Base-by-base conservation (phyloP, 805 yeast species). In the Schizosaccharomyces octosporus region DNA sequence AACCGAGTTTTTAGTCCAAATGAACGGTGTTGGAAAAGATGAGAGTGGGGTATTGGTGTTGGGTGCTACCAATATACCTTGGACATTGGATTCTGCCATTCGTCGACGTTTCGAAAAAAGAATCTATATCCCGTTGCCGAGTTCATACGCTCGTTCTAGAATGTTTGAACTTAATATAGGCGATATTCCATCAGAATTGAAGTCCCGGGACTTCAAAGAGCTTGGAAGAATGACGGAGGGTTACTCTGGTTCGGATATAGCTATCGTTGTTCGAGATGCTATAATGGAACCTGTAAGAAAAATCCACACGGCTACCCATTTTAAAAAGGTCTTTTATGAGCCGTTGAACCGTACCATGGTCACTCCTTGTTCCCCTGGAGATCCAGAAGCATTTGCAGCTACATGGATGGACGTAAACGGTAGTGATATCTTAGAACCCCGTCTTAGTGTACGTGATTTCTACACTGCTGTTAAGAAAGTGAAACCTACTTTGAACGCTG, bases 11-110 rank as follows among this genome's bases (percentile, higher is more conserved):
- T 78, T 93, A 67, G 97, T 93, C 4, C 98, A 93, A 70, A 93
- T 93, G 98, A 93, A 93, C 72, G 98, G 98, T 67, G 98, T 93
- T 17, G 98, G 98, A 17, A 89, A 87, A 70, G 97, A 93, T 70
- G 64, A 95, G 0, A 78, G 78, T 59, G 98, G 98, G 7, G 97
- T 93, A 1, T 75, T 93, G 43, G 97, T 93, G 0, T 76, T 93
- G 61, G 98, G 98, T 36, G 98, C 98, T 1, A 93, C 98, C 6
- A 93, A 93, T 71, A 93, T 93, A 64, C 98, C 98, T 21, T 93
- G 98, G 98, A 97, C 90, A 74, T 76, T 93, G 66, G 98, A 93
- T 72, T 87, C 97, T 58, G 99, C 98, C 6, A 87, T 93, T 59
- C 80, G 98, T 72, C 83, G 99, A 74, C 83, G 98, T 72, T 93